phyloP scores from a whole-genome alignment of 2,329 filamentous ascomycete species.

The Macrophomina pseudophaseolina region DNA sequence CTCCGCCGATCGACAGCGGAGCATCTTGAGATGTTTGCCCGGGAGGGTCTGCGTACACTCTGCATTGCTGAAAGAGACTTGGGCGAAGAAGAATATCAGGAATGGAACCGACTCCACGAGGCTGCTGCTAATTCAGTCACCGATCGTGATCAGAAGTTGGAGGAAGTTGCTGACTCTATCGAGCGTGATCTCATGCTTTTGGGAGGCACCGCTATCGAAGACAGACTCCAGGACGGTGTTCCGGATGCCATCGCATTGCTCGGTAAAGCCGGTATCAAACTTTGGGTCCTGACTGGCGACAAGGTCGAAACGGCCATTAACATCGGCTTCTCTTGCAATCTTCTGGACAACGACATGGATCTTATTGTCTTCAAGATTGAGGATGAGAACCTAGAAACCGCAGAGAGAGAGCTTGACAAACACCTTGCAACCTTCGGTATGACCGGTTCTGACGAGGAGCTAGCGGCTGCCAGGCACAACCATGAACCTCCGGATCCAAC shows the following conservation, averaged over 20 bases:
- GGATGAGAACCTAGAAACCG: conserved; percentile 69
- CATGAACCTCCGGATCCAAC: conserved; percentile 87
- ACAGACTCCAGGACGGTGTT: conserved; percentile 94
- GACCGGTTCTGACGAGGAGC: conserved; percentile 83
- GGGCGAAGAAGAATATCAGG: conserved; percentile 78
- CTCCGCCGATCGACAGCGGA: conserved; percentile 84
- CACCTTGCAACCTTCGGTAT: conserved; percentile 75
- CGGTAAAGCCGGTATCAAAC: conserved; percentile 92
- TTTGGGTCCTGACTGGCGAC: conserved; percentile 98
- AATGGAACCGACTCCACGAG: conserved; percentile 88
- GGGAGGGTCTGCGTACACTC: conserved; percentile 91
- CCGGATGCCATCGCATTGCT: conserved; percentile 93
- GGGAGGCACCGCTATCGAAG: conserved; percentile 95
- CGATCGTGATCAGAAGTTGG: conserved; percentile 90
- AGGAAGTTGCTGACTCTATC: conserved; percentile 85
- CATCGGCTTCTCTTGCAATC: conserved; percentile 98
- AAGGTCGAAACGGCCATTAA: conserved; percentile 99
- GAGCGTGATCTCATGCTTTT: conserved; percentile 87
- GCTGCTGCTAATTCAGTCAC: conserved; percentile 81
- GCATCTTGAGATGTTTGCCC: conserved; percentile 94
- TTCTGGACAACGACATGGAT: conserved; percentile 98
- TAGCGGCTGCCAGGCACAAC: conserved; percentile 76
- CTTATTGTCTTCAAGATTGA: conserved; percentile 86
- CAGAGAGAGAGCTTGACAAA: conserved; percentile 75
- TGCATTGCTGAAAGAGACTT: conserved; percentile 88